phyloP scores from a whole-genome alignment of 768 basidiomycete species.

The Tulasnella calospora region DNA sequence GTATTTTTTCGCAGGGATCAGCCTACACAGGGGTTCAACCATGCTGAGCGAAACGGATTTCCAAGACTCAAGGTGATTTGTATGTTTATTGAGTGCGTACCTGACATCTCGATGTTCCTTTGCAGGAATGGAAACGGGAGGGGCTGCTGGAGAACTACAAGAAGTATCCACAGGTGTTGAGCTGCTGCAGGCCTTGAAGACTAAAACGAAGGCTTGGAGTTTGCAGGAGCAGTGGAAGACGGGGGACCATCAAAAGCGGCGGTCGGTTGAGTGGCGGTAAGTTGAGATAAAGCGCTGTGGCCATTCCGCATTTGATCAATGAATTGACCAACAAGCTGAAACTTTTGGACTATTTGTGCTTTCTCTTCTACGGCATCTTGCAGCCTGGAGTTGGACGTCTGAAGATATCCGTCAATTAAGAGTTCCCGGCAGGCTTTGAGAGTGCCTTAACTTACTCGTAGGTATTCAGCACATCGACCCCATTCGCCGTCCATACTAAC shows the following conservation, averaged over 20 bases:
- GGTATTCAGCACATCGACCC: background rate
- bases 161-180: background rate
- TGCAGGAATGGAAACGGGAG: background rate
- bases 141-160: background rate
- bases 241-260: background rate
- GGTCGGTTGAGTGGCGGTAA: background rate
- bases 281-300: background rate
- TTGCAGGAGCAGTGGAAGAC: background rate
- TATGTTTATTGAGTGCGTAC: background rate
- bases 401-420: background rate
- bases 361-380: background rate
- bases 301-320: background rate
- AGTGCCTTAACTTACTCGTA: background rate
- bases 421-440: background rate
- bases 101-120: background rate
- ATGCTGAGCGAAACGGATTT: background rate
- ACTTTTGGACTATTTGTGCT: background rate
- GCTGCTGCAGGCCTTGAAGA: background rate
- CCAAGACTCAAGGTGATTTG: background rate
- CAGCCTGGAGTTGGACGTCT: background rate
- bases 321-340: background rate
- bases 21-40: background rate
- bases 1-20: background rate
- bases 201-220: background rate
- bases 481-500: background rate